These are phyloP conservation scores for Massarina eburnea DNA, from an alignment of 2,329 filamentous ascomycete species.

Conservation along the genomic window DNA sequence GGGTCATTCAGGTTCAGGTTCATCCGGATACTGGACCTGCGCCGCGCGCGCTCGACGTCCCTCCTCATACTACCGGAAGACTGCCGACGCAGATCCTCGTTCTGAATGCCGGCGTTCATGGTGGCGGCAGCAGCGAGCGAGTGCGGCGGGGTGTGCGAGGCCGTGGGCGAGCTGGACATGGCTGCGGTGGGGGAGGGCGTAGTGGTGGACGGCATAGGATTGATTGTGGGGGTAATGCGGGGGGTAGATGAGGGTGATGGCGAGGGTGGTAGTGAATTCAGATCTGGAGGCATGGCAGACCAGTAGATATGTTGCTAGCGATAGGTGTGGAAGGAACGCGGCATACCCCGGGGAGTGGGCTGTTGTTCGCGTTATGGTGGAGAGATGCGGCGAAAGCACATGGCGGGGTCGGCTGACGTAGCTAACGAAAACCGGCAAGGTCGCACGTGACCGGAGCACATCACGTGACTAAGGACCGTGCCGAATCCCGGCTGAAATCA, in stretches of 20 bases:
- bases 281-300: constrained; percentile 55
- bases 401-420: not conserved
- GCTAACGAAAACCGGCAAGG: no score
- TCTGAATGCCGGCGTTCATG: constrained; percentile 74
- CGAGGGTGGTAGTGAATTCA: constrained; percentile 58
- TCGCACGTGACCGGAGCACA: no score
- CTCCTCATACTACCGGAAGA: constrained; percentile 54
- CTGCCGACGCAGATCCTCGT: constrained; percentile 55
- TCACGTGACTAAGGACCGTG: no score
- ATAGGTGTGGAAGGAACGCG: not conserved
- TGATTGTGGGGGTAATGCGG: constrained; percentile 1
- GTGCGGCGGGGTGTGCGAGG: constrained; percentile 65
- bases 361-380: constrained; percentile 1
- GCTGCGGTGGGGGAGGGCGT: constrained; percentile 42
- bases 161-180: constrained; percentile 54
- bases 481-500: no score
- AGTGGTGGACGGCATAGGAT: no score
- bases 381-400: not conserved
- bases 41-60: constrained; percentile 52
- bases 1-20: constrained; percentile 76
- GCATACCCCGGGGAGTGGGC: not conserved
- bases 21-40: constrained; percentile 65
- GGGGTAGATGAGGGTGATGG: constrained; percentile 19
- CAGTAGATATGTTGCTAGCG: not conserved
- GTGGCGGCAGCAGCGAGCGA: constrained; percentile 76